Evolutionary conservation across 2,329 filamentous ascomycete species (phyloP).

Genomic region (Phoma herbarum): DNA sequence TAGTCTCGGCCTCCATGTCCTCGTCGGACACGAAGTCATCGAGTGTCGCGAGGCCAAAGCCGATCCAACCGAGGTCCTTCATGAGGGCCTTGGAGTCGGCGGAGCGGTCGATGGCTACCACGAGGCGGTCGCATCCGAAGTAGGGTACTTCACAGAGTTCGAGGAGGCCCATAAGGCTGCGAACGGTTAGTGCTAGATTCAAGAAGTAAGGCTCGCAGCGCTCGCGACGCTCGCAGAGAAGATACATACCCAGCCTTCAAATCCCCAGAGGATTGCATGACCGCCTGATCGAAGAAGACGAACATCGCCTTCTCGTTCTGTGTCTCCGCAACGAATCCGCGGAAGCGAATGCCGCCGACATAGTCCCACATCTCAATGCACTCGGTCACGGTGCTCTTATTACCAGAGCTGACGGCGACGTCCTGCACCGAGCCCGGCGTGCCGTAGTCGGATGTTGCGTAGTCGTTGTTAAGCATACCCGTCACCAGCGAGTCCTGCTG

Average conservation of each 20-base stretch:
- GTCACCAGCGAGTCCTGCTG: constrained; percentile 85
- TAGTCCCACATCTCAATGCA: constrained; percentile 90
- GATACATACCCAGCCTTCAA: constrained; percentile 82
- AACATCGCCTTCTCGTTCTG: constrained; percentile 79
- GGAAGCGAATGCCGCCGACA: constrained; percentile 81
- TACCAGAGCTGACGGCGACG: constrained; percentile 19
- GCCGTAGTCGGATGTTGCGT: constrained; percentile 45
- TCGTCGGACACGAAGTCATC: constrained; percentile 75
- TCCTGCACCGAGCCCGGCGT: constrained; percentile 39
- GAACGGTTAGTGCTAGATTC: constrained; percentile 22
- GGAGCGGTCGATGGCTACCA: constrained; percentile 80
- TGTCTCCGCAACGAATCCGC: constrained; percentile 81
- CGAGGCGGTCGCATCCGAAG: constrained; percentile 78
- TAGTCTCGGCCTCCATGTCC: constrained; percentile 53
- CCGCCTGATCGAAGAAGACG: constrained; percentile 82
- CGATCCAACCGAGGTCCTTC: constrained; percentile 91
- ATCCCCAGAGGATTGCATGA: constrained; percentile 70
- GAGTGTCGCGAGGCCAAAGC: constrained; percentile 83
- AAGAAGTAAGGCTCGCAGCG: neutral
- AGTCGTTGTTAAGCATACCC: constrained; percentile 67
- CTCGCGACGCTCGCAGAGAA: neutral
- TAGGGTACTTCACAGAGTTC: constrained; percentile 79
- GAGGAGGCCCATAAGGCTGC: constrained; percentile 79
- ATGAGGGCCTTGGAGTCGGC: constrained; percentile 70
- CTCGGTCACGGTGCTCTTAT: constrained; percentile 58